A percentile compares a stretch with the other conserved stretches of the same genome.
These are phyloP conservation scores for Calonectria crousiana DNA, from an alignment of 2,329 filamentous ascomycete genomes.

Conservation along the genomic window DNA sequence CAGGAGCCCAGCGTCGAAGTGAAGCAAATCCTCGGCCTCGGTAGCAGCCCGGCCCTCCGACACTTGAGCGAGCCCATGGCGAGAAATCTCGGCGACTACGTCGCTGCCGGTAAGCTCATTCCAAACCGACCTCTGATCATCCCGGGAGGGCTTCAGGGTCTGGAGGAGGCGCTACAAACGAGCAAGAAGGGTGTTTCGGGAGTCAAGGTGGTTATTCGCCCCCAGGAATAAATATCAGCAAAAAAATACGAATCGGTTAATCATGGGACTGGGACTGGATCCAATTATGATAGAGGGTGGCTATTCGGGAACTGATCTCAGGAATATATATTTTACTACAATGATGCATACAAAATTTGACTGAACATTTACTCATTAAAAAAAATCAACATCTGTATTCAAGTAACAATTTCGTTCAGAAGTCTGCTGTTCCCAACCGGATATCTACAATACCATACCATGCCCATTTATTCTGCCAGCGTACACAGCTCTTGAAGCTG, in stretches of 20 bases:
- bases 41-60: not conserved
- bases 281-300: not conserved
- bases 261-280: not conserved
- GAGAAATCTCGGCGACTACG: not conserved
- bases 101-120: not conserved
- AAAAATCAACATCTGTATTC: too few species aligned
- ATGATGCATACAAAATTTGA: not conserved
- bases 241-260: not conserved
- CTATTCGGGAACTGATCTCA: not conserved
- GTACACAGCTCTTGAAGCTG: not conserved
- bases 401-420: too few species aligned
- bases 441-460: too few species aligned
- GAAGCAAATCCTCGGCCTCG: not conserved
- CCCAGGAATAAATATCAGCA: not conserved
- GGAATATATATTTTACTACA: not conserved
- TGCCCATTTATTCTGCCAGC: too few species aligned
- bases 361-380: not conserved
- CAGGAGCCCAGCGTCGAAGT: not conserved
- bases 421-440: too few species aligned
- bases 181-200: not conserved
- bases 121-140: not conserved
- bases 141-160: not conserved
- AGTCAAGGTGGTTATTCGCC: not conserved
- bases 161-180: not conserved
- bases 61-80: conserved; percentile 5